Evolutionary conservation across 2,329 filamentous ascomycete genomes (phyloP), one percentile per base, ranked within the genome.

Genomic region (Claviceps paspali): DNA sequence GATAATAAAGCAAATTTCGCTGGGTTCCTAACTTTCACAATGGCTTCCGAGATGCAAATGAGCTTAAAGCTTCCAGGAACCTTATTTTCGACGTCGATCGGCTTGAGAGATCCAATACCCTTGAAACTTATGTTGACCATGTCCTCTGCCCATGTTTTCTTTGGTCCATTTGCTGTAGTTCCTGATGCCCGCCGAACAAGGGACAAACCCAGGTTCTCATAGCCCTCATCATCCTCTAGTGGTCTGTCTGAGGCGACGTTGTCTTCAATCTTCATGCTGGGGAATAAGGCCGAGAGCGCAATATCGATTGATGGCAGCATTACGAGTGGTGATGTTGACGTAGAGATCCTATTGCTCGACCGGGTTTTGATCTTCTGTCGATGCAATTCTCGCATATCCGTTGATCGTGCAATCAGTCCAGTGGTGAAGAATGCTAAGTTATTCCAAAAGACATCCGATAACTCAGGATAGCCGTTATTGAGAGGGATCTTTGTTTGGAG

Each of bases 81-180:
- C 22, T 41, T 36, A 17, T 33, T 28, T 6, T 22, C 37, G 12
- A 45, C 40, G 12, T 33, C 39, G 9, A 38, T 22, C 36, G 39
- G 41, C 1, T 41, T 27, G 17, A 46, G 41, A 2, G 47, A 43
- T 40, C 59, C 57, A 19, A 70, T 54, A 11, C 63, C 66, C 41
- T 59, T 65, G 48, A 76, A 77, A n/a, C 61, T 63, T 35, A 82
- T 60, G 35, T 66, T 64, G 21, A 82, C 62, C 26, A 65, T 64
- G 41, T 81, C 68, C 29, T 65, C 62, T 2, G 73, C 74, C 76
- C 76, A 81, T 3, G 62, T 54, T 24, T 52, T 54, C 40, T 53
- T 58, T 7, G 49, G 38, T 15, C 18, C 21, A 7, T 48, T 33
- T 29, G 43, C 21, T 31, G 41, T 22, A 38, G 41, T 45, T 15